These are phyloP conservation scores for Moesziomyces aphidis DNA, from an alignment of 1,284 basidiomycete genomes.

Conservation along the genomic window DNA sequence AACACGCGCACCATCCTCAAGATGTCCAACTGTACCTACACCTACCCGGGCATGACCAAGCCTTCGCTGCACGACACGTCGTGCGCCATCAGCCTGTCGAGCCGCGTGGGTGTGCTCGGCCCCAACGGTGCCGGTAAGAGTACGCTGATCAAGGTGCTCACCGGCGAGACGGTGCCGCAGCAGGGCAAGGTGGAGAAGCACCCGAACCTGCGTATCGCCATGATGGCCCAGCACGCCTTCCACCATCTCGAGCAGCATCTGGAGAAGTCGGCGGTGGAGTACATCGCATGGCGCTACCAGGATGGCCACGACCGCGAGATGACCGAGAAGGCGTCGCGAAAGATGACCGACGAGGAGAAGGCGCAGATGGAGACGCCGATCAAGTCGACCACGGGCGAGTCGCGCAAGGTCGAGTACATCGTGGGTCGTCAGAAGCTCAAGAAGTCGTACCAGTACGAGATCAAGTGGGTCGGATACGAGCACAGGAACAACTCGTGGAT, in stretches of 20 bases:
- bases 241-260: constrained; percentile 67
- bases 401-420: constrained; percentile 86
- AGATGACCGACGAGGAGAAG: constrained; percentile 88
- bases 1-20: constrained; percentile 97
- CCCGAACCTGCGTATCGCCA: constrained; percentile 92
- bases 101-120: constrained; percentile 69
- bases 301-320: constrained; percentile 97
- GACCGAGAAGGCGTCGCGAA: constrained; percentile 88
- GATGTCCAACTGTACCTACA: constrained; percentile 90
- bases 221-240: constrained; percentile 88
- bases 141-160: constrained; percentile 96
- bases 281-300: constrained; percentile 94
- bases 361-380: constrained; percentile 86
- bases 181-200: constrained; percentile 95
- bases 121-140: constrained; percentile 71
- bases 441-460: constrained; percentile 90
- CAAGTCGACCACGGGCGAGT: constrained; percentile 89
- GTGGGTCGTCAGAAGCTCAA: constrained; percentile 98
- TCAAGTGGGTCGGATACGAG: constrained; percentile 95
- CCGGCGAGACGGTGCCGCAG: constrained; percentile 93
- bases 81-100: constrained; percentile 87
- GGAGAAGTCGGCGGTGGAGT: constrained; percentile 65
- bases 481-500: constrained; percentile 96
- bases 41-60: constrained; percentile 85
- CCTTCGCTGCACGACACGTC: constrained; percentile 90